Evolutionary conservation across 305 asterid species (phyloP).

Genomic region (Solanum aculeatissimum): DNA sequence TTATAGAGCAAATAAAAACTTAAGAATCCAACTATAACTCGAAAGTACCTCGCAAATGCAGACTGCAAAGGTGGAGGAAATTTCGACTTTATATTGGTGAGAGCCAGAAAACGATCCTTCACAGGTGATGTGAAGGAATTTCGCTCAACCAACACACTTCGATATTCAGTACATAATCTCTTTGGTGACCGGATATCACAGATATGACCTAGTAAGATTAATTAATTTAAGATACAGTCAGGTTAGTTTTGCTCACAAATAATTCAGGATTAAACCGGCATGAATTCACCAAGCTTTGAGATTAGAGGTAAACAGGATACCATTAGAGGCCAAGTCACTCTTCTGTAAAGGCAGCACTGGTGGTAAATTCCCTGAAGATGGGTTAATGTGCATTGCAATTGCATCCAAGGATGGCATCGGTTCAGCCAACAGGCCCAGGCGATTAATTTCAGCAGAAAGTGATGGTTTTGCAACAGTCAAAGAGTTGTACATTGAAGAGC

Average conservation of each 20-base stretch:
- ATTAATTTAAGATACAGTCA: background rate
- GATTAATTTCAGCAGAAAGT: slow-evolving; percentile 76
- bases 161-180: slow-evolving; percentile 64
- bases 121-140: slow-evolving; percentile 94
- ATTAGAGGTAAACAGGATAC: slow-evolving; percentile 6
- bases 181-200: slow-evolving; percentile 88
- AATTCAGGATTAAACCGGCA: background rate
- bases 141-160: slow-evolving; percentile 85
- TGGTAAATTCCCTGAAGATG: slow-evolving; percentile 41
- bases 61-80: slow-evolving; percentile 76
- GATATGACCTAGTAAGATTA: slow-evolving; percentile 45
- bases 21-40: background rate
- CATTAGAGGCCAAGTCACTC: slow-evolving; percentile 54
- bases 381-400: slow-evolving; percentile 65
- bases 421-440: slow-evolving; percentile 84
- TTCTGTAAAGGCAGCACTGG: slow-evolving; percentile 39
- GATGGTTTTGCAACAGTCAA: slow-evolving; percentile 78
- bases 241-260: background rate
- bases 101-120: slow-evolving; percentile 78
- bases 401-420: slow-evolving; percentile 99
- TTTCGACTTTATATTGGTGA: slow-evolving; percentile 70
- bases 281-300: background rate
- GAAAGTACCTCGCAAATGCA: slow-evolving; percentile 79
- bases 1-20: background rate
- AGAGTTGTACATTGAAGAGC: slow-evolving; percentile 98